Evolutionary conservation across 257 asterid genomes (phyloP).

Genomic region (Rubia yunnanensis): DNA sequence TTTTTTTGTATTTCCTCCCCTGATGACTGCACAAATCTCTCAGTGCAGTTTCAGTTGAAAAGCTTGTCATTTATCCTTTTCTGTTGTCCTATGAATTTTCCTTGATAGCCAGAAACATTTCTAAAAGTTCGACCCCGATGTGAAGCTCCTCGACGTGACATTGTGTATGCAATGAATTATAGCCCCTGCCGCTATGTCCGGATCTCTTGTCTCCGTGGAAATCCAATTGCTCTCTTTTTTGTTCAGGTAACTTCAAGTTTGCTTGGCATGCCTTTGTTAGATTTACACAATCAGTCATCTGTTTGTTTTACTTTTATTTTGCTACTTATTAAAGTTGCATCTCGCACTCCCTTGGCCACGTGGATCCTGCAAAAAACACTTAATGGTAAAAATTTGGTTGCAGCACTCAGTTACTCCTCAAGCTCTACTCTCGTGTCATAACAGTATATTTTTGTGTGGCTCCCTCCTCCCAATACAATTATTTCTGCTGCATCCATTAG

Average conservation of each 20-base stretch:
- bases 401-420: background rate
- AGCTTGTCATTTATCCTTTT: background rate
- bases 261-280: conserved; percentile 12
- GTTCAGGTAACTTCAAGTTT: conserved; percentile 56
- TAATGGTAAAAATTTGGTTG: background rate
- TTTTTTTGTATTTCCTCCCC: background rate
- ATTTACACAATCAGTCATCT: conserved; percentile 6
- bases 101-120: conserved; percentile 87
- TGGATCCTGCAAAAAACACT: background rate
- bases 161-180: conserved; percentile 77
- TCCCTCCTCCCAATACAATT: background rate
- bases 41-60: background rate
- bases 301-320: conserved; percentile 7
- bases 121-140: conserved; percentile 88
- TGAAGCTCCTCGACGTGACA: conserved; percentile 98
- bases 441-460: background rate
- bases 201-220: conserved; percentile 95
- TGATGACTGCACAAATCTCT: background rate
- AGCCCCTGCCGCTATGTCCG: conserved; percentile 91
- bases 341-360: background rate
- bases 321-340: background rate
- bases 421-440: background rate
- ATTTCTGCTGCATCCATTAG: background rate
- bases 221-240: conserved; percentile 87
- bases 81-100: conserved; percentile 14